Evolutionary conservation across 2,329 filamentous ascomycete species (phyloP).

Genomic region (Xylaria polymorpha): DNA sequence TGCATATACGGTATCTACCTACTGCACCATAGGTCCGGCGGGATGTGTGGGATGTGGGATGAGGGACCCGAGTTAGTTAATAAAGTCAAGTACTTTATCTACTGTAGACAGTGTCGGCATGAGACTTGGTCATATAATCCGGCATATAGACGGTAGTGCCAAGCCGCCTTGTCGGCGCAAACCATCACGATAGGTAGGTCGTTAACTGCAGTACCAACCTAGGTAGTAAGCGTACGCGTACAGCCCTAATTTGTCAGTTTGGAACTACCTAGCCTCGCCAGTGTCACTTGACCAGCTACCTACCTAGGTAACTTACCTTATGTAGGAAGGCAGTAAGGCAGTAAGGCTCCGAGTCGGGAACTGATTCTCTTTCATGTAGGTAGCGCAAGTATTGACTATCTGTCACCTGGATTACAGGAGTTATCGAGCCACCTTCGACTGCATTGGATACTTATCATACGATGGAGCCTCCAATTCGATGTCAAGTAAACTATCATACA

Average conservation of each 20-base stretch:
- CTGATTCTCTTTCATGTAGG: not conserved
- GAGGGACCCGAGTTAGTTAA: not conserved
- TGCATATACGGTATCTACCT: not conserved
- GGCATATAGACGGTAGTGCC: constrained; percentile 8
- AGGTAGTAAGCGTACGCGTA: constrained; percentile 1
- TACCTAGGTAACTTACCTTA: not conserved
- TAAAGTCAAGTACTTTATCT: too few relatives aligned
- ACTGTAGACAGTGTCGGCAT: not conserved
- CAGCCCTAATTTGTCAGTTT: not conserved
- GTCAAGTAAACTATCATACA: not conserved
- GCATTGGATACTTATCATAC: not conserved
- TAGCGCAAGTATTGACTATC: not conserved
- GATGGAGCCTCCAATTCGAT: not conserved
- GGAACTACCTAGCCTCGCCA: not conserved
- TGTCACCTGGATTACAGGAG: not conserved
- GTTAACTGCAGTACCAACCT: not conserved
- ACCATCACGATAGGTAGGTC: constrained; percentile 34
- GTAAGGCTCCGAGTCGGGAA: not conserved
- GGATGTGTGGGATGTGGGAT: constrained; percentile 27
- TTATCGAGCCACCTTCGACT: not conserved
- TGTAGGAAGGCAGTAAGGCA: constrained; percentile 3
- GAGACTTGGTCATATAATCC: constrained; percentile 11
- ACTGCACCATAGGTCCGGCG: too few relatives aligned
- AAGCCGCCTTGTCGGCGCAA: constrained; percentile 23
- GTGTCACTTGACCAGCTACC: not conserved